These are phyloP conservation scores for Pseudogymnoascus sp. DNA, from an alignment of 2,329 filamentous ascomycete species.

Conservation along the genomic window DNA sequence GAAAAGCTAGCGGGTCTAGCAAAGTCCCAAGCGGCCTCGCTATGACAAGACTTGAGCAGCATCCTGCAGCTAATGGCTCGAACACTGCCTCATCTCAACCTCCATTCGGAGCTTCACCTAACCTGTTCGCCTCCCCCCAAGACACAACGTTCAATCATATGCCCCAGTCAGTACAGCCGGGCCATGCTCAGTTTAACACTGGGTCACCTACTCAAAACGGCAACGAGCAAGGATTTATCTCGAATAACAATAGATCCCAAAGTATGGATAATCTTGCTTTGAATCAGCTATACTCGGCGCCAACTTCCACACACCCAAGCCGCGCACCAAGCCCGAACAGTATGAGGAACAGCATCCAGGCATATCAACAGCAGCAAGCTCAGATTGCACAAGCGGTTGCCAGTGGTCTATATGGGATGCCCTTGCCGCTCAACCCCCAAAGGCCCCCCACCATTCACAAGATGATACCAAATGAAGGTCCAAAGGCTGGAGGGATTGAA, in stretches of 20 bases:
- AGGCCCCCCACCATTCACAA: constrained; percentile 65
- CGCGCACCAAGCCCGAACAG: constrained; percentile 66
- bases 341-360: constrained; percentile 39
- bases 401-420: constrained; percentile 43
- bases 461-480: constrained; percentile 74
- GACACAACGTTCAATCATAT: constrained; percentile 24
- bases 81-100: constrained; percentile 31
- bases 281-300: constrained; percentile 62
- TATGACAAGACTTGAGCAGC: constrained; percentile 69
- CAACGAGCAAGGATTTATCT: constrained; percentile 50
- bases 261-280: constrained; percentile 59
- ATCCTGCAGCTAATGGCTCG: constrained; percentile 29
- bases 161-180: constrained; percentile 17
- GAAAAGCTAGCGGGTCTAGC: constrained; percentile 64
- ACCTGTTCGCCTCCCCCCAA: constrained; percentile 36
- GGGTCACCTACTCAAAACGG: constrained; percentile 60
- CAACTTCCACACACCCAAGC: constrained; percentile 65
- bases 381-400: constrained; percentile 43
- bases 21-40: constrained; percentile 66
- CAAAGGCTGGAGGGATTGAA: constrained; percentile 75
- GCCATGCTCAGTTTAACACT: constrained; percentile 41
- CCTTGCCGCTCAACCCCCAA: constrained; percentile 43
- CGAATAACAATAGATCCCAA: constrained; percentile 48
- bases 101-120: constrained; percentile 48
- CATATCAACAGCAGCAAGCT: constrained; percentile 34